A percentile compares a stretch with the other conserved stretches of the same genome.
phyloP scores from a whole-genome alignment of 768 basidiomycete species.

The Macrolepiota albuminosa region DNA sequence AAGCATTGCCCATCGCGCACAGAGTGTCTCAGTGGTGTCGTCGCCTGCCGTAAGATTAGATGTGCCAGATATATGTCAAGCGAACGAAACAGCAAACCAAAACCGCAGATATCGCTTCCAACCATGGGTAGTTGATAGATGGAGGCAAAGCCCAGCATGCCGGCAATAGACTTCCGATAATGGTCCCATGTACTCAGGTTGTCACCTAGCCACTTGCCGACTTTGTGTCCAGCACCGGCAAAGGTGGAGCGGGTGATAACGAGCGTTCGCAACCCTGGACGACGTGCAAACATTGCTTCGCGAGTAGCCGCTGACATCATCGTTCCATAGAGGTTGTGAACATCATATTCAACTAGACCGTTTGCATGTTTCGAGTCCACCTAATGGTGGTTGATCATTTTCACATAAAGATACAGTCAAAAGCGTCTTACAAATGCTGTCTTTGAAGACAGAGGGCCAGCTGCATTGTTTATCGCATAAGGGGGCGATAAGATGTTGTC shows the following conservation, averaged over 20 bases:
- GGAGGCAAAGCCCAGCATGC: slow-evolving; percentile 61
- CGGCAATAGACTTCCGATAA: slow-evolving; percentile 56
- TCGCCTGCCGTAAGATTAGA: slow-evolving; percentile 29
- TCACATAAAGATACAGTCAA: neutral
- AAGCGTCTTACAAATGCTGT: slow-evolving; percentile 45
- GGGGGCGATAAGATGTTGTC: slow-evolving; percentile 46
- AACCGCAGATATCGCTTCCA: slow-evolving; percentile 71
- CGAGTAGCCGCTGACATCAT: slow-evolving; percentile 67
- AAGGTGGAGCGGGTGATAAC: slow-evolving; percentile 75
- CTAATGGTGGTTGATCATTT: slow-evolving; percentile 16
- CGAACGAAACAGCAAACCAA: slow-evolving; percentile 31
- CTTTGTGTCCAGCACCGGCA: slow-evolving; percentile 58
- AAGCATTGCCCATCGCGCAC: slow-evolving; percentile 73
- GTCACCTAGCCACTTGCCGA: slow-evolving; percentile 76
- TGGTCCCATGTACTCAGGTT: slow-evolving; percentile 57
- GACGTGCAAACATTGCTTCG: slow-evolving; percentile 55
- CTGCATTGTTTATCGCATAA: slow-evolving; percentile 57
- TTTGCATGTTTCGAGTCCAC: slow-evolving; percentile 49
- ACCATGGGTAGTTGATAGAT: slow-evolving; percentile 73
- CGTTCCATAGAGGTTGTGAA: slow-evolving; percentile 64
- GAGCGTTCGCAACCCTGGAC: slow-evolving; percentile 55
- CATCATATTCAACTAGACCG: slow-evolving; percentile 55
- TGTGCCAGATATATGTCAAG: neutral
- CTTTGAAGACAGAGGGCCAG: slow-evolving; percentile 45
- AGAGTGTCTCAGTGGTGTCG: slow-evolving; percentile 64